These are phyloP conservation scores for Nectriaceae sp. DNA, from an alignment of 2,329 filamentous ascomycete species.

Conservation along the genomic window DNA sequence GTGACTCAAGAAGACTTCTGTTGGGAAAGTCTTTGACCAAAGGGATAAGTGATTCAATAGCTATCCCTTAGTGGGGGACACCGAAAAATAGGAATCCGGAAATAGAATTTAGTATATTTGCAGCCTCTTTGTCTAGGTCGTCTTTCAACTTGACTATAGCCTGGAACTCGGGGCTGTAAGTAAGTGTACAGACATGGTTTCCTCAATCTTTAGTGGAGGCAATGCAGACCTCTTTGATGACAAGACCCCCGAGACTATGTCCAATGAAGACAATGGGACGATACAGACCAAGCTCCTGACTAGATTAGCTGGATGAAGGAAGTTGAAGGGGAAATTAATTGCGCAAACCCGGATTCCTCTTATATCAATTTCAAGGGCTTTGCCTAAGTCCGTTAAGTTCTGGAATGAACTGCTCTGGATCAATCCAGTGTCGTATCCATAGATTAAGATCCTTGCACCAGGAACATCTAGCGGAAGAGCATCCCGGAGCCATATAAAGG, in stretches of 20 bases:
- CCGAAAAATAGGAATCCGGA: slow-evolving; percentile 12
- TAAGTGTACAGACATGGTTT: not conserved
- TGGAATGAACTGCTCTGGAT: slow-evolving; percentile 8
- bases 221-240: slow-evolving; percentile 13
- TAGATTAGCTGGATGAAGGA: not conserved
- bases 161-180: not conserved
- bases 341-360: not conserved
- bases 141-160: slow-evolving; percentile 1
- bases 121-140: not conserved
- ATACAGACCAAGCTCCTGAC: not conserved
- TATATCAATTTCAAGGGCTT: slow-evolving; percentile 2
- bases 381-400: slow-evolving; percentile 12
- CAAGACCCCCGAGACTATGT: slow-evolving; percentile 17
- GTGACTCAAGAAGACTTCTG: slow-evolving; percentile 15
- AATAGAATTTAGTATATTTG: not conserved
- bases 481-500: slow-evolving; percentile 13
- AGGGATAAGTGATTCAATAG: slow-evolving; percentile 12
- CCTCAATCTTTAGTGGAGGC: not conserved
- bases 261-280: slow-evolving; percentile 12
- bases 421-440: slow-evolving; percentile 8
- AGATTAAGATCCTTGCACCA: slow-evolving; percentile 6
- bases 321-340: not conserved
- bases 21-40: slow-evolving; percentile 14
- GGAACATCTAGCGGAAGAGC: slow-evolving; percentile 10
- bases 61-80: slow-evolving; percentile 17